Base-by-base conservation (phyloP, 805 yeast genomes). In the Spathaspora gorwiae region DNA sequence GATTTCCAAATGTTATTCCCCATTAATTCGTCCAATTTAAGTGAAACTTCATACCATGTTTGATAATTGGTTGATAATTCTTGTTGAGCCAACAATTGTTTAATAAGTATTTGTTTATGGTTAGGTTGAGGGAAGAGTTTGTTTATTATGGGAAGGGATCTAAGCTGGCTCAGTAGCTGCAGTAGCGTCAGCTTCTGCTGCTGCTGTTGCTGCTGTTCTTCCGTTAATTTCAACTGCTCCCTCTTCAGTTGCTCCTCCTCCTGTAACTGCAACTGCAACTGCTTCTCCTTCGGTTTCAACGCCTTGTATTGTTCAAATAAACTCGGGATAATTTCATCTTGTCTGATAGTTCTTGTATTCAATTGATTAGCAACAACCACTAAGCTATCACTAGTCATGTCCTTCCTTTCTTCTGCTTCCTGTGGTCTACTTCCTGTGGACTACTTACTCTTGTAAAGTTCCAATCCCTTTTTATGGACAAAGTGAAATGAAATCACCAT, bases 1-100 rank as follows among this genome's bases (percentile, higher is more conserved):
- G 66, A 56, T 56, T 90, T 90, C 99, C 99, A 92, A 12, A 64
- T 57, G 43, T 83, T 80, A 51, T 81, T 78, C 15, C 83, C 81
- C 45, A 81, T 70, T 13, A 86, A 57, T 26, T 69, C 70, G 59
- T 92, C 99, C 26, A 92, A 68, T 47, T 78, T 61, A 24, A 72
- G 57, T 7, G 92, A 81, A 0, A 81, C 72, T 1, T 74, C 76
- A 29, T 76, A 69, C 98, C 98, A 92, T 40, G 79, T 79, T 7
- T 67, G 62, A 53, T 78, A 82, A 2, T 66, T 62, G 9, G 65
- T 61, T n/a, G 75, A 72, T 5, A 44, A 35, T 43, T 60, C 64
- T 51, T 68, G 73, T 35, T 66, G 56, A 15, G 47, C 54, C 27
- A 66, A 43, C 9, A 71, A 53, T 29, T 42, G 32, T 13, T 57